Evolutionary conservation across 164 flowering plant species (phyloP).

Genomic region (Pachysandra terminalis): DNA sequence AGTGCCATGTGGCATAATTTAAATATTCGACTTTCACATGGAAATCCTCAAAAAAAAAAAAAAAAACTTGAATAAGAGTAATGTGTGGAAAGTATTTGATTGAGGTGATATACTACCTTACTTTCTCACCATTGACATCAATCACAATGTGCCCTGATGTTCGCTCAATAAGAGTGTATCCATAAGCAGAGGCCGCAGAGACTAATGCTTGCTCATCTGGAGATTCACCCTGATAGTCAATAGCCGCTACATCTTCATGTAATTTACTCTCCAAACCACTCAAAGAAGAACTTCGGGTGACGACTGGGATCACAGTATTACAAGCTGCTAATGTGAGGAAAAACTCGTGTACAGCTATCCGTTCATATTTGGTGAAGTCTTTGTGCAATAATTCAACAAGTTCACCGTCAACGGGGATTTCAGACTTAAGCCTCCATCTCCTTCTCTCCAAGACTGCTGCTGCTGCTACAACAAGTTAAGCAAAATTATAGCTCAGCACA

Average conservation of each 20-base stretch:
- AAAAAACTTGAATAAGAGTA: not conserved
- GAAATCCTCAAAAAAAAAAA: not conserved
- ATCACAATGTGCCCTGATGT: constrained; percentile 90
- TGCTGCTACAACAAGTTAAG: constrained; percentile 17
- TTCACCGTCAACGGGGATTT: constrained; percentile 49
- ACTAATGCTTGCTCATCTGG: constrained; percentile 97
- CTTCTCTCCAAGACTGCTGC: constrained; percentile 13
- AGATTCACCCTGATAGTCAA: constrained; percentile 92
- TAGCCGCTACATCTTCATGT: constrained; percentile 33
- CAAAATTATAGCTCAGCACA: not conserved
- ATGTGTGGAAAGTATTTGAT: not conserved
- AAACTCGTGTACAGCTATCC: constrained; percentile 75
- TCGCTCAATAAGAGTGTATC: constrained; percentile 88
- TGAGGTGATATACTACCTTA: constrained; percentile 46
- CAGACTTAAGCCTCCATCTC: constrained; percentile 58
- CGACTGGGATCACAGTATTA: constrained; percentile 84
- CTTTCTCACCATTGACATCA: constrained; percentile 76
- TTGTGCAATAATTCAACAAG: constrained; percentile 59
- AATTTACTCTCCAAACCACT: constrained; percentile 16
- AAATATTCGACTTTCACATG: constrained; percentile 3
- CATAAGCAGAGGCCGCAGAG: constrained; percentile 93
- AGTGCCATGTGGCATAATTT: not conserved
- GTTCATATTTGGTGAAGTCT: constrained; percentile 47
- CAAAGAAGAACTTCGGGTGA: constrained; percentile 22
- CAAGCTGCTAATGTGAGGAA: constrained; percentile 92